Evolutionary conservation across 179 eudicot species (phyloP).

Genomic region (Beta lomatogona): DNA sequence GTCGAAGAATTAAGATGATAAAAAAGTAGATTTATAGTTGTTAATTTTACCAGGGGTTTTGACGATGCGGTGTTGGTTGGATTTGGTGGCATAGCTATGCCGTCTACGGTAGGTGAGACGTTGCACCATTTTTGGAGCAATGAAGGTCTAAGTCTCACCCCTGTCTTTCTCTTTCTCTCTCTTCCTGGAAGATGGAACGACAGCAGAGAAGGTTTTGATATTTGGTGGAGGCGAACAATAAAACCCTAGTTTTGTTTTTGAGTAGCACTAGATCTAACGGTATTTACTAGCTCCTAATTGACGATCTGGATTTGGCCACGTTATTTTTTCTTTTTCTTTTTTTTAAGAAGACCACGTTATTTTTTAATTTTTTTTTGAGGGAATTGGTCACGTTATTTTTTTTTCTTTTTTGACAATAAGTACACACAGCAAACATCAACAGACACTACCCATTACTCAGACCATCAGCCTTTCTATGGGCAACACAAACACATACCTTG

Average conservation of each 20-base stretch:
- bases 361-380: not conserved
- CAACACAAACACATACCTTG: too few relatives aligned
- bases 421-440: too few relatives aligned
- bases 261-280: slow-evolving; percentile 21
- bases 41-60: slow-evolving; percentile 62
- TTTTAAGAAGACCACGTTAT: not conserved
- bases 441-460: too few relatives aligned
- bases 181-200: slow-evolving; percentile 6
- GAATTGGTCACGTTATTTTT: too few relatives aligned
- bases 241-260: slow-evolving; percentile 16
- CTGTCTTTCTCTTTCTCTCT: slow-evolving; percentile 17
- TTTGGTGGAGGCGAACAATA: not conserved
- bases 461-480: too few relatives aligned
- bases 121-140: slow-evolving; percentile 56
- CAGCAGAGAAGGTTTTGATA: slow-evolving; percentile 5
- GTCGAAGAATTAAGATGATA: too few relatives aligned
- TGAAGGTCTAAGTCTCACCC: slow-evolving; percentile 14
- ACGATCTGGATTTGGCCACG: slow-evolving; percentile 18
- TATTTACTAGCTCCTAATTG: too few relatives aligned
- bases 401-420: too few relatives aligned
- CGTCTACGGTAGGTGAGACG: slow-evolving; percentile 72
- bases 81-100: slow-evolving; percentile 84
- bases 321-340: not conserved
- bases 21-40: too few relatives aligned
- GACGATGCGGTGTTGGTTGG: slow-evolving; percentile 72